phyloP scores from a whole-genome alignment of 2,329 filamentous ascomycete genomes.

The Sclerotinia glacialis region DNA sequence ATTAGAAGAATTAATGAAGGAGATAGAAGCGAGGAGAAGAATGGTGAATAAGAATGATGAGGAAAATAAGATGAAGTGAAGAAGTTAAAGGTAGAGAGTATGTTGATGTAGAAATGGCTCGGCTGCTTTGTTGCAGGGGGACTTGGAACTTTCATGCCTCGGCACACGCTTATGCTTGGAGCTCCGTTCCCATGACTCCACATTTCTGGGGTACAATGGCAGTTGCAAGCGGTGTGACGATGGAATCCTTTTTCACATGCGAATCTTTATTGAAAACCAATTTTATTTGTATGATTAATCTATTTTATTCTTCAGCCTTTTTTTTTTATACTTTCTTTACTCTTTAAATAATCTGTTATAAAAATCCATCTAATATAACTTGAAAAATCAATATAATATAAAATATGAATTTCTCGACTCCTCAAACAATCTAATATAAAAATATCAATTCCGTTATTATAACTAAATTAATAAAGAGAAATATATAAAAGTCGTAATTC shows the following conservation, averaged over 20 bases:
- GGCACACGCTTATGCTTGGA: conserved; percentile 7
- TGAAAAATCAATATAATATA: too few species aligned
- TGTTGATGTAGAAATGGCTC: conserved; percentile 9
- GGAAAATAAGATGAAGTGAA: neutral
- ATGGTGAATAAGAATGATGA: neutral
- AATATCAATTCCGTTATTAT: too few species aligned
- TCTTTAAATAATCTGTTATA: too few species aligned
- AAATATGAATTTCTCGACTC: too few species aligned
- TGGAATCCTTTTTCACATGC: conserved; percentile 13
- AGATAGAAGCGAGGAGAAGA: neutral
- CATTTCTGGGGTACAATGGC: conserved; percentile 14
- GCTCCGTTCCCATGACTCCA: conserved; percentile 21
- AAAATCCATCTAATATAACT: too few species aligned
- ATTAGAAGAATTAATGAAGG: neutral
- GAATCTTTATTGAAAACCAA: neutral
- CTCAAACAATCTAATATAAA: too few species aligned
- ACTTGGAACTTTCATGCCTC: conserved; percentile 17
- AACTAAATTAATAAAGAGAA: too few species aligned
- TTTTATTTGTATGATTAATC: neutral
- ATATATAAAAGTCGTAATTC: too few species aligned
- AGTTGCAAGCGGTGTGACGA: conserved; percentile 14
- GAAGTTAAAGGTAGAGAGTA: neutral
- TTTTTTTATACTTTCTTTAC: too few species aligned
- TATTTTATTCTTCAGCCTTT: too few species aligned
- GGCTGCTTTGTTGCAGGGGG: conserved; percentile 2